Evolutionary conservation across 164 flowering plant genomes (phyloP), one percentile per base, ranked within the genome.

Genomic region (Magnolia officinalis): DNA sequence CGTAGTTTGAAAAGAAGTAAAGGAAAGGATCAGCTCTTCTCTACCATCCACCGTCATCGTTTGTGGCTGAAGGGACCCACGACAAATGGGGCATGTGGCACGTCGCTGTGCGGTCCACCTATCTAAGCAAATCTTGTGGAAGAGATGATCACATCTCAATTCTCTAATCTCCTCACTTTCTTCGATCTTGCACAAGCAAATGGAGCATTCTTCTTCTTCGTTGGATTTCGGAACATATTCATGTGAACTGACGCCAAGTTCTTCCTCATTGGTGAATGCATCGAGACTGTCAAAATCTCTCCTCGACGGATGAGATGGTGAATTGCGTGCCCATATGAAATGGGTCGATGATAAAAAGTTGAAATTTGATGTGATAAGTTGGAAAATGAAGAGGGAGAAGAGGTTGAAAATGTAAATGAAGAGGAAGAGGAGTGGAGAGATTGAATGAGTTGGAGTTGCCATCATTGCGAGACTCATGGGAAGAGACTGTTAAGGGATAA

Each of bases 121-220:
- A 31, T 68, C 71, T 31, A 68, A 68, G 50, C 71, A 68, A 16
- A 20, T 18, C 21, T 18, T 68, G 20, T 68, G 71, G 31, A 68
- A 68, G 8, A 31, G 49, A 68, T 68, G 71, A 16, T 68, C 14
- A 31, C 71, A 68, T 68, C 49, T 68, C 20, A 68, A 21, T 21
- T 68, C 71, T 18, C 49, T 29, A 14, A 68, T 68, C 20, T 29
- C 50, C 31, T 68, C 71, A 4, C 71, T 50, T 68, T 68, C 71
- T 37, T 68, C 71, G 6, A 68, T 14, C 49, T 4, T 5, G 20
- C 71, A 68, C n/a, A 68, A 26, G 31, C 71, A 68, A 49, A 68
- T 16, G 6, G 71, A 11, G 31, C 71, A 68, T 16, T 29, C 71
- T 31, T 6, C 50, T 68, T 16, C 18, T 8, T 68, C 71, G 31